Evolutionary conservation across 257 asterid species (phyloP).

Genomic region (Nicotiana tomentosiformis): DNA sequence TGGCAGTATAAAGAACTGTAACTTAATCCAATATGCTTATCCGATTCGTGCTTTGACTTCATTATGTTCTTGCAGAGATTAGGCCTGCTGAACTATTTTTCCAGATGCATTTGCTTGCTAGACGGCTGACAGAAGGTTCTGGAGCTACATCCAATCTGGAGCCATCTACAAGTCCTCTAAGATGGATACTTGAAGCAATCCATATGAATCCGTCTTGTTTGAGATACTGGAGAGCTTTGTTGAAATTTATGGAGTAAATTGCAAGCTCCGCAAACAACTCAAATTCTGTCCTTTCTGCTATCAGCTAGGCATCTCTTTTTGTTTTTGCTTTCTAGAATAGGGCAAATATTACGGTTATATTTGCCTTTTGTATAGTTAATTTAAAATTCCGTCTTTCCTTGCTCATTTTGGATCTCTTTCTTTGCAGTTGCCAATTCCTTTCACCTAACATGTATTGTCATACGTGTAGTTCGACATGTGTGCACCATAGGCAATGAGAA

Average conservation of each 20-base stretch:
- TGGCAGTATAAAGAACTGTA: neutral
- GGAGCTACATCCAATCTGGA: slow-evolving; percentile 18
- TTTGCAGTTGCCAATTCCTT: neutral
- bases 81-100: slow-evolving; percentile 83
- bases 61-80: slow-evolving; percentile 40
- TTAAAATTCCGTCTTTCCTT: neutral
- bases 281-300: neutral
- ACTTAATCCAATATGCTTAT: neutral
- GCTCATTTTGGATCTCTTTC: neutral
- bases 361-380: neutral
- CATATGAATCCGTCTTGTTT: slow-evolving; percentile 76
- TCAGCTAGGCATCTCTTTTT: neutral
- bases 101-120: slow-evolving; percentile 75
- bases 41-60: neutral
- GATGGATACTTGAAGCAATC: slow-evolving; percentile 71
- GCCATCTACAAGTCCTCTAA: slow-evolving; percentile 23
- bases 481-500: neutral
- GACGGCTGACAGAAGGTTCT: slow-evolving; percentile 23
- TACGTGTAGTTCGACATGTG: neutral
- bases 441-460: neutral
- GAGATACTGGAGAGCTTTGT: slow-evolving; percentile 80
- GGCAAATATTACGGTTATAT: neutral
- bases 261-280: neutral
- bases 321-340: neutral
- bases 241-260: neutral